Percentiles rank a stretch among this genome's conserved stretches.
These are phyloP conservation scores for Leccinellum rugosiceps DNA, from an alignment of 768 basidiomycete species.

Conservation along the genomic window DNA sequence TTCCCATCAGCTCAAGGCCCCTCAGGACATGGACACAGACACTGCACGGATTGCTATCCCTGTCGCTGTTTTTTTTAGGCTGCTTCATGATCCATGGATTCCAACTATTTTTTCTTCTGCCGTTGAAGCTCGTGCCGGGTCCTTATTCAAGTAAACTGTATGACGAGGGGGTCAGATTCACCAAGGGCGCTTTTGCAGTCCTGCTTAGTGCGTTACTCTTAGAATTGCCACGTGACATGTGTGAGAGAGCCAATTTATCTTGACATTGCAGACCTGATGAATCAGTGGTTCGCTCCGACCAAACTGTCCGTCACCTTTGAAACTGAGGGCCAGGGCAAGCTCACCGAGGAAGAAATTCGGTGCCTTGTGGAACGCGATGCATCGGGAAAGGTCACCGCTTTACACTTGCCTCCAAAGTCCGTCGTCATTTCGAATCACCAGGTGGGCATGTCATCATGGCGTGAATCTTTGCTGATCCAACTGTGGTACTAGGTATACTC, in stretches of 20 bases:
- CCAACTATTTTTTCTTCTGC: constrained; percentile 70
- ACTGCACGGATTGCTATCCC: constrained; percentile 49
- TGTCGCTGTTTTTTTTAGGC: constrained; percentile 56
- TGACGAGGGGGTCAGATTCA: constrained; percentile 68
- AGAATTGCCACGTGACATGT: not conserved
- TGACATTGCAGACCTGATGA: constrained; percentile 59
- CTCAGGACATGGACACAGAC: constrained; percentile 51
- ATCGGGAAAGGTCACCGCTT: constrained; percentile 51
- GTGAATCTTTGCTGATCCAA: constrained; percentile 2
- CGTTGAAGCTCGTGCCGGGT: constrained; percentile 64
- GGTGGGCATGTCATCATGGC: constrained; percentile 39
- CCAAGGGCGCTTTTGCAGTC: constrained; percentile 78
- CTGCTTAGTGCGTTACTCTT: constrained; percentile 56
- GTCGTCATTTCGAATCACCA: constrained; percentile 94
- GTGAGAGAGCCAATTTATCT: not conserved
- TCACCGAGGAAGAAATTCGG: constrained; percentile 59
- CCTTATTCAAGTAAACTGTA: constrained; percentile 53
- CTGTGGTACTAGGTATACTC: constrained; percentile 53
- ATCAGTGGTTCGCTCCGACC: constrained; percentile 80
- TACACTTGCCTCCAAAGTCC: constrained; percentile 75
- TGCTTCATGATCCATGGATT: constrained; percentile 67
- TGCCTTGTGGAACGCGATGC: constrained; percentile 53
- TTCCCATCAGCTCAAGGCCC: constrained; percentile 55
- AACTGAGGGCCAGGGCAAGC: constrained; percentile 58
- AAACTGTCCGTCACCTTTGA: constrained; percentile 72